Evolutionary conservation across 768 basidiomycete genomes (phyloP).

Genomic region (Phlebiopsis gigantea): DNA sequence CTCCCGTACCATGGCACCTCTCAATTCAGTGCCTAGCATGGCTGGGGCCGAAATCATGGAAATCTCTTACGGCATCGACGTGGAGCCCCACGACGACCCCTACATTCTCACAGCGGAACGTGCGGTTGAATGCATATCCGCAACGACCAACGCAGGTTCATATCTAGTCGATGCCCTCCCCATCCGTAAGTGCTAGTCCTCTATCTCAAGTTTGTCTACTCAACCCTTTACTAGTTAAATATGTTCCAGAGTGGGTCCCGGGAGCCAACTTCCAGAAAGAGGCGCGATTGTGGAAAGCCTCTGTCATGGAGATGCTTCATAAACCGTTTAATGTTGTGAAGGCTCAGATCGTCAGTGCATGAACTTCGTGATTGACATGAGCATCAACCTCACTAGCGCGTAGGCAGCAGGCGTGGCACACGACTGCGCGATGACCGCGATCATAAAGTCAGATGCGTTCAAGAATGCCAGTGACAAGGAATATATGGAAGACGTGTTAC

Average conservation of each 20-base stretch:
- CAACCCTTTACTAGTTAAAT: constrained; percentile 12
- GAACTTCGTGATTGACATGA: background rate
- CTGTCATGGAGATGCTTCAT: constrained; percentile 6
- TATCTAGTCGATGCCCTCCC: constrained; percentile 13
- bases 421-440: constrained; percentile 6
- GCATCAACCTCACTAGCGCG: background rate
- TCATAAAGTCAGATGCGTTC: constrained; percentile 1
- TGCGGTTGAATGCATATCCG: constrained; percentile 7
- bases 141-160: constrained; percentile 11
- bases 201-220: background rate
- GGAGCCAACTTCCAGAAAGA: constrained; percentile 17
- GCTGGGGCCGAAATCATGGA: constrained; percentile 13
- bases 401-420: constrained; percentile 2
- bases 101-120: constrained; percentile 14
- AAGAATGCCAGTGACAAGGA: constrained; percentile 1
- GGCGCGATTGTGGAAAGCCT: constrained; percentile 11
- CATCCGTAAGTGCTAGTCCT: constrained; percentile 1
- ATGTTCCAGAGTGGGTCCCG: constrained; percentile 20
- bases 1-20: background rate
- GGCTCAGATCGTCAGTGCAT: constrained; percentile 3
- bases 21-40: constrained; percentile 6
- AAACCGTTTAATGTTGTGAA: constrained; percentile 16
- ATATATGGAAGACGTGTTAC: constrained; percentile 9
- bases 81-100: constrained; percentile 12
- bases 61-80: constrained; percentile 14